phyloP scores from a whole-genome alignment of 441 rosid species.

The Populus hybrid region DNA sequence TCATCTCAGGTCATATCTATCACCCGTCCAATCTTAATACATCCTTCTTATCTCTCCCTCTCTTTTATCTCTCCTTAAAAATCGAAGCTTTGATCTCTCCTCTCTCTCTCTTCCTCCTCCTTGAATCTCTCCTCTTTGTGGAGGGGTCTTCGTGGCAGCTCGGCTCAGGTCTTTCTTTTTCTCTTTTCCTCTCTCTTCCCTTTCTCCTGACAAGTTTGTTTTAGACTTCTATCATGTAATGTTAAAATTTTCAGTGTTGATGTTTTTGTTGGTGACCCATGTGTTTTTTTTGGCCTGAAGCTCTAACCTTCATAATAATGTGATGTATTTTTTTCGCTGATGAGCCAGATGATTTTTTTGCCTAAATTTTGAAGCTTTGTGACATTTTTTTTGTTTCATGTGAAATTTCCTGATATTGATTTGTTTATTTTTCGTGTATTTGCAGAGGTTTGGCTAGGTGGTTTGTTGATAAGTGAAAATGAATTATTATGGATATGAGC shows the following conservation, averaged over 20 bases:
- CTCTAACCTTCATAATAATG: not conserved
- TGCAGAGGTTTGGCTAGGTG: slow-evolving; percentile 17
- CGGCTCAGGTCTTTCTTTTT: slow-evolving; percentile 8
- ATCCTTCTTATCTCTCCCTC: not conserved
- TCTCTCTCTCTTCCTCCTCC: slow-evolving; percentile 13
- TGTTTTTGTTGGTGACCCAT: not conserved
- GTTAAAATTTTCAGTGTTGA: not conserved
- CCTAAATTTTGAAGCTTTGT: not conserved
- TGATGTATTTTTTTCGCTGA: not conserved
- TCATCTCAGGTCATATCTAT: too few relatives aligned
- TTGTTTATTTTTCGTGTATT: not conserved
- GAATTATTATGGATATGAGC: slow-evolving; percentile 32
- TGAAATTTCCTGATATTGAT: not conserved
- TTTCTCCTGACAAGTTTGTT: not conserved
- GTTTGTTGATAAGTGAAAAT: slow-evolving; percentile 11
- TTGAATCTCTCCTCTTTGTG: slow-evolving; percentile 24
- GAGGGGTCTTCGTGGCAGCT: slow-evolving; percentile 13
- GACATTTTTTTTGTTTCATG: not conserved
- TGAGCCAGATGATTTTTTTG: not conserved
- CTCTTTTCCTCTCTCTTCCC: not conserved
- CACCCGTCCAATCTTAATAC: not conserved
- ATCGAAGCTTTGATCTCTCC: slow-evolving; percentile 8
- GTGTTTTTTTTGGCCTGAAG: too few relatives aligned
- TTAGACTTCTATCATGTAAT: not conserved
- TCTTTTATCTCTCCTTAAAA: slow-evolving; percentile 6